Evolutionary conservation across 2,329 filamentous ascomycete genomes (phyloP), one percentile per base, ranked within the genome.

Genomic region (Magnaporthiopsis poae): DNA sequence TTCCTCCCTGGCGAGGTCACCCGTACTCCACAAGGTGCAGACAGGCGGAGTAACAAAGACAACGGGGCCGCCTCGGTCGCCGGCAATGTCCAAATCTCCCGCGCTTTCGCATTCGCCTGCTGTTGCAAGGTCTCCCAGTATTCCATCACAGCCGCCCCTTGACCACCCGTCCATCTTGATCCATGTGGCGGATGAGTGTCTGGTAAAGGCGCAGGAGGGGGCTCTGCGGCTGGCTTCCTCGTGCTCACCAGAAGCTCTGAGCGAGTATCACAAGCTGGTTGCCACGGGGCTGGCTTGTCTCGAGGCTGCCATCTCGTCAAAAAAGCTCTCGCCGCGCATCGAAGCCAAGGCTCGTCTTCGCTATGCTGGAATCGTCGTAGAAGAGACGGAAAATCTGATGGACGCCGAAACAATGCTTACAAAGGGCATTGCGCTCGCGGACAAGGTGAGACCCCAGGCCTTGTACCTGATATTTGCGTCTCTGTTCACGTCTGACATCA

Each of bases 311-410:
- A 76, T 93, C 68, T 86, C 86, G 68, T 86, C 84, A 64, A 81
- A 80, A 61, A 82, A 83, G 67, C 77, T 90, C 25, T 77, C 83
- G 27, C 88, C 90, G 3, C 83, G 88, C 21, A 79, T 86, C 62
- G 90, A 93, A 74, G 90, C 89, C 12, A 84, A 84, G 66, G 78
- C 92, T 65, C 84, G 88, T 35, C 76, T 93, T 60, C 83, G 88
- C 71, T 92, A 92, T 75, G 90, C 90, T 1, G 86, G 84, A 46
- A 78, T 93, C 8, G 76, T 94, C 31, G 83, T 87, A 56, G 87
- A 91, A 69, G 90, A 94, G 77, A 93, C 90, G 1, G 88, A 90
- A 46, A 92, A 92, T 69, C 79, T 87, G 13, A 87, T 86, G 78
- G 87, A 91, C 71, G 88, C 89, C 1, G 90, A 93, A 75, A 89